Conservation (phyloP, 768 basidiomycete genomes). For the Agaricus subrufescens region DNA sequence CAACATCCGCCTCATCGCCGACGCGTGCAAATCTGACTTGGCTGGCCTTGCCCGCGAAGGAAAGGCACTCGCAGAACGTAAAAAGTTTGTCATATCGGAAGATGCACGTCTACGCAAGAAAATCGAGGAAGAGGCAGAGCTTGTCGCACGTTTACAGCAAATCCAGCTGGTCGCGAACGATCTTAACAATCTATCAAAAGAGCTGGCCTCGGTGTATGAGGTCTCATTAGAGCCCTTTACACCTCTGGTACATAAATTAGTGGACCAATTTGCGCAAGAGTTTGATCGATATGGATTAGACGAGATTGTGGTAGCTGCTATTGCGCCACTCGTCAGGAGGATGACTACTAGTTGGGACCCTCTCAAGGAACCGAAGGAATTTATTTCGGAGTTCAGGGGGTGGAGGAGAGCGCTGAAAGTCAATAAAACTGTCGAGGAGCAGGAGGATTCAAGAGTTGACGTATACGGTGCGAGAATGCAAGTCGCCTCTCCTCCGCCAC, state of each 20-base stretch:
- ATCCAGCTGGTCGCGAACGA: constrained; percentile 73
- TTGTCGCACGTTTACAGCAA: constrained; percentile 73
- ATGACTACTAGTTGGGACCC: constrained; percentile 81
- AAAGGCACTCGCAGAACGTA: constrained; percentile 73
- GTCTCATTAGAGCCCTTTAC: constrained; percentile 71
- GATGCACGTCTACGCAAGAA: constrained; percentile 64
- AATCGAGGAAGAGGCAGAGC: constrained; percentile 71
- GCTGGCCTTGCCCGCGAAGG: constrained; percentile 91
- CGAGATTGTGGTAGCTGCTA: constrained; percentile 90
- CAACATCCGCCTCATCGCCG: constrained; percentile 84
- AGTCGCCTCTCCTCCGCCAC: constrained; percentile 28
- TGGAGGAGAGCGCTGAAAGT: constrained; percentile 72
- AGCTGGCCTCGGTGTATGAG: constrained; percentile 62
- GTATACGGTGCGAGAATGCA: constrained; percentile 48
- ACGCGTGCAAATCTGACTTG: constrained; percentile 78
- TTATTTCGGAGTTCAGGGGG: constrained; percentile 59
- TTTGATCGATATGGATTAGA: constrained; percentile 79
- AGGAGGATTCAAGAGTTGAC: constrained; percentile 43
- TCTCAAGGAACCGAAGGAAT: constrained; percentile 63
- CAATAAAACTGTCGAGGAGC: constrained; percentile 35
- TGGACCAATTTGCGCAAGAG: constrained; percentile 64
- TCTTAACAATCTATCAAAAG: constrained; percentile 60
- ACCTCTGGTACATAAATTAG: constrained; percentile 66
- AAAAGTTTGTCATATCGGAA: constrained; percentile 67
- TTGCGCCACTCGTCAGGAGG: constrained; percentile 76